Evolutionary conservation across 306 rosid species (phyloP).

Genomic region (Ammopiptanthus mongolicus): DNA sequence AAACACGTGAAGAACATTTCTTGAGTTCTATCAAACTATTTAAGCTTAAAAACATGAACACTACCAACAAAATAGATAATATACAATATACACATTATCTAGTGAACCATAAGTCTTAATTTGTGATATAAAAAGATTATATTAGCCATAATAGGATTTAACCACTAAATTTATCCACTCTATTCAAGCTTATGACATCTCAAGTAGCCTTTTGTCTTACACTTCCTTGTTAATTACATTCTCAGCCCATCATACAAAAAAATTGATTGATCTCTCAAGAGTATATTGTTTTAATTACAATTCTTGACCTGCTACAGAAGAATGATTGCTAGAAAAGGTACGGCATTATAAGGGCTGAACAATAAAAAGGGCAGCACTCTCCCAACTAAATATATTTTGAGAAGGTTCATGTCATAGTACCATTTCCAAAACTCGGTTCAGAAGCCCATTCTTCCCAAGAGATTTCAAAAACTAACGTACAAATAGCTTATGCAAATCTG

Average conservation of each 20-base stretch:
- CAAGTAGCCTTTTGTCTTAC: neutral
- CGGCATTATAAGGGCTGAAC: neutral
- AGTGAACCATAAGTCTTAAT: neutral
- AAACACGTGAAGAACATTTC: too few species aligned
- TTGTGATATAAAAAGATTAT: neutral
- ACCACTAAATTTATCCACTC: neutral
- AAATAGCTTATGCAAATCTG: constrained; percentile 21
- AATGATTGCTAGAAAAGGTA: neutral
- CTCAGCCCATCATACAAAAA: neutral
- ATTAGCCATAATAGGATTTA: neutral
- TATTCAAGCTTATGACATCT: neutral
- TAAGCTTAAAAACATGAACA: neutral
- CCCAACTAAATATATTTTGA: neutral
- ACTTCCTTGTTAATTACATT: neutral
- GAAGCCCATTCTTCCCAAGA: neutral
- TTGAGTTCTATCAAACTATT: too few species aligned
- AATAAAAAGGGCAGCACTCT: neutral
- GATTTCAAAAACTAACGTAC: neutral
- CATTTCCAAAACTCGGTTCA: neutral
- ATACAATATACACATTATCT: neutral
- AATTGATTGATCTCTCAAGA: neutral
- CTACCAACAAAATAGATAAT: neutral
- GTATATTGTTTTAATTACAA: neutral
- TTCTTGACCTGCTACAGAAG: neutral
- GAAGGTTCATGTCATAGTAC: neutral